Conservation (phyloP, 2,329 filamentous ascomycete genomes). For the Talaromyces amestolkiae region DNA sequence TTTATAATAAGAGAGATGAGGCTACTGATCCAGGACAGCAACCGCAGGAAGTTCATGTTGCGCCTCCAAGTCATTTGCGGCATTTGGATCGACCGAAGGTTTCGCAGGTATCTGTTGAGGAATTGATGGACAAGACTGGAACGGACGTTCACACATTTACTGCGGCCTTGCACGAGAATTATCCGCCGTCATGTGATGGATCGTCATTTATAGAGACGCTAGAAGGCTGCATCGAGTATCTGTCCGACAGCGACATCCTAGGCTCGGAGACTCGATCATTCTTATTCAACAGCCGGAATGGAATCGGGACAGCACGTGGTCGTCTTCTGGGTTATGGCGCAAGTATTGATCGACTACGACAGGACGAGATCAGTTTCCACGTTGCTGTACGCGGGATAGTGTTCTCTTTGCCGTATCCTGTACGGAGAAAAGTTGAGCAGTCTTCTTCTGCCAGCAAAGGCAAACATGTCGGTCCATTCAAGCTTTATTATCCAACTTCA, state of each 20-base stretch:
- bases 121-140: slow-evolving; percentile 86
- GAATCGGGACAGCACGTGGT: slow-evolving; percentile 53
- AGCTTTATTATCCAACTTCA: slow-evolving; percentile 89
- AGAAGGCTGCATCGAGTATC: slow-evolving; percentile 77
- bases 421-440: slow-evolving; percentile 57
- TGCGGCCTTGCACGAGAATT: slow-evolving; percentile 90
- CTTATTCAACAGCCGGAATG: slow-evolving; percentile 42
- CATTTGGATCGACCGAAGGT: slow-evolving; percentile 59
- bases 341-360: slow-evolving; percentile 72
- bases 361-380: slow-evolving; percentile 93
- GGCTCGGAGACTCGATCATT: slow-evolving; percentile 60
- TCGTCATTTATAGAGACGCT: slow-evolving; percentile 71
- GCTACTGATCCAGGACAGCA: slow-evolving; percentile 43
- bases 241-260: slow-evolving; percentile 86
- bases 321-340: slow-evolving; percentile 54
- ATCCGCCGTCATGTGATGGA: slow-evolving; percentile 72
- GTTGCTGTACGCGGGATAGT: slow-evolving; percentile 82
- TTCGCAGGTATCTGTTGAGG: slow-evolving; percentile 67
- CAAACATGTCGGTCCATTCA: slow-evolving; percentile 60
- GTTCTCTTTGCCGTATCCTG: slow-evolving; percentile 80
- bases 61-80: slow-evolving; percentile 59
- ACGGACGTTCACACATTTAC: slow-evolving; percentile 90
- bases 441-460: slow-evolving; percentile 32
- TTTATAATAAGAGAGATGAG: slow-evolving; percentile 88
- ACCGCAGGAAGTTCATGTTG: slow-evolving; percentile 49